Evolutionary conservation across 495 filamentous ascomycete species (phyloP).

Genomic region (Achaetomiella virescens): DNA sequence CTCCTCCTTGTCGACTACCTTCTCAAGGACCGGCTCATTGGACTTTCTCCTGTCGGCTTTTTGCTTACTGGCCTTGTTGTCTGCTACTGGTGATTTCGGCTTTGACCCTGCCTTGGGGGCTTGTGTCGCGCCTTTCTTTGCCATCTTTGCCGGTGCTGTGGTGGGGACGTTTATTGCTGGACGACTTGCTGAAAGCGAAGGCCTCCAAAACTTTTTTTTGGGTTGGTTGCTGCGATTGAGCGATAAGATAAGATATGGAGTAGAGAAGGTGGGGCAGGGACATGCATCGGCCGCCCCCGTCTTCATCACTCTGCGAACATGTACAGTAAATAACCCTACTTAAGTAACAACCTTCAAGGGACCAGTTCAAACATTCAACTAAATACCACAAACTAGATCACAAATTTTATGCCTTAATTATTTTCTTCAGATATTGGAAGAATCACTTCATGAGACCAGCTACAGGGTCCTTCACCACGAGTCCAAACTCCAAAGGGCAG

Average conservation of each 20-base stretch:
- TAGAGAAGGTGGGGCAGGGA: neutral
- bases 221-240: slow-evolving; percentile 12
- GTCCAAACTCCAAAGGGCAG: too few relatives aligned
- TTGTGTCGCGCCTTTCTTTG: slow-evolving; percentile 19
- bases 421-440: too few relatives aligned
- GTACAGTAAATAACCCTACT: slow-evolving; percentile 2
- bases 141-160: slow-evolving; percentile 20
- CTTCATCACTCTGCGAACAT: too few relatives aligned
- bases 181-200: slow-evolving; percentile 7
- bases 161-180: slow-evolving; percentile 16
- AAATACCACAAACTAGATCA: too few relatives aligned
- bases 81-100: slow-evolving; percentile 46
- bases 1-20: slow-evolving; percentile 17
- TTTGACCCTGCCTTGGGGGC: slow-evolving; percentile 28
- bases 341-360: too few relatives aligned
- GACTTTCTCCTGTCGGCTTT: slow-evolving; percentile 38
- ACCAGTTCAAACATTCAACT: too few relatives aligned
- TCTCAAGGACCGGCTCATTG: slow-evolving; percentile 20
- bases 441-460: too few relatives aligned
- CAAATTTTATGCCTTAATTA: too few relatives aligned
- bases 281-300: neutral
- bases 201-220: slow-evolving; percentile 27
- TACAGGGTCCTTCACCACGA: too few relatives aligned
- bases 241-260: slow-evolving; percentile 27
- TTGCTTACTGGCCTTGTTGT: slow-evolving; percentile 48